Evolutionary conservation across 768 basidiomycete species (phyloP).

Genomic region (Leucosporidium creatinivorum): DNA sequence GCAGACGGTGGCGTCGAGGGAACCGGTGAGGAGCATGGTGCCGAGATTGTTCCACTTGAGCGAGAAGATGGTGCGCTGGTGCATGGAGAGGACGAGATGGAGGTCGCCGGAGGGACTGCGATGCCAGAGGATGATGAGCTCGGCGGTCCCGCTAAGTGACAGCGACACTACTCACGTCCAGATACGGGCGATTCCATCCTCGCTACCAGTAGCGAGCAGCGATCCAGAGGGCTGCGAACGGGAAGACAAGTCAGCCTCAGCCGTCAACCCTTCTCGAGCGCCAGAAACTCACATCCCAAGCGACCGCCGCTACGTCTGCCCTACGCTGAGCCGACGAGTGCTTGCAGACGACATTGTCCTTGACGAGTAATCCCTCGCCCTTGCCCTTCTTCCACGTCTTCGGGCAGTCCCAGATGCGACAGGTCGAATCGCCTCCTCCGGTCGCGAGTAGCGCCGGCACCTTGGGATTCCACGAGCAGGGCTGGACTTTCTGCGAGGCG

Average conservation of each 20-base stretch:
- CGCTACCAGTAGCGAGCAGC: slow-evolving; percentile 37
- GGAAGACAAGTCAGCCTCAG: not conserved
- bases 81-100: slow-evolving; percentile 36
- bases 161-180: slow-evolving; percentile 33
- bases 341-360: slow-evolving; percentile 32
- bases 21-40: slow-evolving; percentile 36
- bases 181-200: slow-evolving; percentile 40
- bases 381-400: not conserved
- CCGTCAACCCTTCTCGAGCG: not conserved
- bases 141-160: not conserved
- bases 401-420: slow-evolving; percentile 38
- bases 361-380: slow-evolving; percentile 1
- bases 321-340: slow-evolving; percentile 29
- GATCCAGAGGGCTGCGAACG: slow-evolving; percentile 28
- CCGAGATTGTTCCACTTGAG: slow-evolving; percentile 36
- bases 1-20: slow-evolving; percentile 37
- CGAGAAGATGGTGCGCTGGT: slow-evolving; percentile 25
- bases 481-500: slow-evolving; percentile 19
- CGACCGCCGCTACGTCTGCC: slow-evolving; percentile 32
- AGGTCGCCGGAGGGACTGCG: slow-evolving; percentile 29
- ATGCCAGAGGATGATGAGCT: not conserved
- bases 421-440: slow-evolving; percentile 32
- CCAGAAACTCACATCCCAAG: slow-evolving; percentile 32
- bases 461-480: slow-evolving; percentile 36
- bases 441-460: slow-evolving; percentile 35